Evolutionary conservation across 169 alveolate genomes (phyloP).

Genomic region (Plasmodium fragile): DNA sequence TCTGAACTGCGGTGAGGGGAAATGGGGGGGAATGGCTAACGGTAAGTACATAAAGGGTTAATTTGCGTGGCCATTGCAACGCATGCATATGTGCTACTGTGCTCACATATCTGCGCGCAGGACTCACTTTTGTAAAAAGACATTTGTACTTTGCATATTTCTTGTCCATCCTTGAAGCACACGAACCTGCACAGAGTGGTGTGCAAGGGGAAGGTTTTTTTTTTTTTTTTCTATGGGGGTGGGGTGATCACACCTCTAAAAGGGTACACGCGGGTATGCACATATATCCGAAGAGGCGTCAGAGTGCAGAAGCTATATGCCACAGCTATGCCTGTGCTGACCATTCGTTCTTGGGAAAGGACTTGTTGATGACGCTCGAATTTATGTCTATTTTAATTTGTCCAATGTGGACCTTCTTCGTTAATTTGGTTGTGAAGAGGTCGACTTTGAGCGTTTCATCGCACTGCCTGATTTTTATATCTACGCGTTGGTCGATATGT

Average conservation of each 20-base stretch:
- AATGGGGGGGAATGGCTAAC: background rate
- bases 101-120: background rate
- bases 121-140: constrained; percentile 71
- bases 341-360: constrained; percentile 75
- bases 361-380: constrained; percentile 40
- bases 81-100: background rate
- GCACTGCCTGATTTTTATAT: constrained; percentile 74
- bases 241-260: background rate
- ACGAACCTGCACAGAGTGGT: constrained; percentile 52
- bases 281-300: background rate
- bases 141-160: constrained; percentile 70
- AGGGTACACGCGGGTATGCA: background rate
- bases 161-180: constrained; percentile 77
- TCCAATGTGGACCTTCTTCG: constrained; percentile 76
- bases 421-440: constrained; percentile 67
- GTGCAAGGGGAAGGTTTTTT: background rate
- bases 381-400: constrained; percentile 67
- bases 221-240: background rate
- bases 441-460: constrained; percentile 54
- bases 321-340: background rate
- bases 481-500: constrained; percentile 62
- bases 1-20: constrained; percentile 30
- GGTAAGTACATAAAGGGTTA: background rate
- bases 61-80: background rate
- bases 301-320: background rate